Evolutionary conservation across 257 asterid genomes (phyloP).

Genomic region (Capsicum chinense): DNA sequence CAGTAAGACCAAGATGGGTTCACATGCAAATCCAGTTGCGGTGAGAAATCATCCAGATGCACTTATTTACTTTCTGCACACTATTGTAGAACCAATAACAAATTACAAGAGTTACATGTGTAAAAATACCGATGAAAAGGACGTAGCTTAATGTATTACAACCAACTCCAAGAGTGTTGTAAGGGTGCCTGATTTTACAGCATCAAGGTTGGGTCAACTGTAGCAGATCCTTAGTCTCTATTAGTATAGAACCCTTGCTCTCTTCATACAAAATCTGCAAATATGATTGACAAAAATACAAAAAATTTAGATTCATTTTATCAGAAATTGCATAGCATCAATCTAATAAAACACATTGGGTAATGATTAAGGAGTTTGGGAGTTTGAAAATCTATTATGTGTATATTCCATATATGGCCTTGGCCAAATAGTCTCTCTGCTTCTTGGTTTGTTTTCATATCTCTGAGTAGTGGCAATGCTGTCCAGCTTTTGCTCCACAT

Average conservation of each 20-base stretch:
- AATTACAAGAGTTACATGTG: neutral
- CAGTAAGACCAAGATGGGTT: slow-evolving; percentile 91
- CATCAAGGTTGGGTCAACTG: slow-evolving; percentile 1
- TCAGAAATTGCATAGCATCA: slow-evolving; percentile 6
- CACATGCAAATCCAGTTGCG: slow-evolving; percentile 60
- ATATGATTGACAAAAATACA: neutral
- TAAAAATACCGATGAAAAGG: neutral
- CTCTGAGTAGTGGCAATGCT: neutral
- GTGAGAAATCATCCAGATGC: slow-evolving; percentile 47
- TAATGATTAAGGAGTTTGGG: neutral
- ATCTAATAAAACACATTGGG: slow-evolving; percentile 20
- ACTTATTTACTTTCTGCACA: neutral
- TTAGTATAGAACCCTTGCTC: neutral
- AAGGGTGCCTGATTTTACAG: neutral
- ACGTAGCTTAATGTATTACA: neutral
- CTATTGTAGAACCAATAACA: neutral
- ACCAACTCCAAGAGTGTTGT: neutral
- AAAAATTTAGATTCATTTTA: neutral
- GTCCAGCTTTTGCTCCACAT: neutral
- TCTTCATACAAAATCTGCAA: slow-evolving; percentile 9
- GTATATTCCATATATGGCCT: neutral
- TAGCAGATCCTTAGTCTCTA: slow-evolving; percentile 8
- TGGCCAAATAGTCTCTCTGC: neutral
- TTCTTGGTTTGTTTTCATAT: neutral
- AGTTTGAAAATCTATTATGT: neutral